Evolutionary conservation across 768 basidiomycete genomes (phyloP).

Genomic region (Gelatoporia subvermispora): DNA sequence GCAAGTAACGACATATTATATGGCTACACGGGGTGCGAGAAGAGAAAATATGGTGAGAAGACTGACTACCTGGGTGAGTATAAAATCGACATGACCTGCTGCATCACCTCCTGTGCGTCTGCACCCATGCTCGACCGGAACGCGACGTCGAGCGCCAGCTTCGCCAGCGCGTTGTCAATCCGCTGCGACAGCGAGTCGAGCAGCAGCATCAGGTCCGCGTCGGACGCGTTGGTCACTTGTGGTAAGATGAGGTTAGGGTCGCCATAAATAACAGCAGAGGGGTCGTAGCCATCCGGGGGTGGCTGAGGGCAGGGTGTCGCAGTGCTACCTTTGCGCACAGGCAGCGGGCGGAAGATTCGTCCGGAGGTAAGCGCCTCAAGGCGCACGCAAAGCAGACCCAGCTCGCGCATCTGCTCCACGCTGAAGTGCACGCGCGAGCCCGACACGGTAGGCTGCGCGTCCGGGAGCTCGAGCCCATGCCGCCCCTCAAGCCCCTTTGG

Average conservation of each 20-base stretch:
- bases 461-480: conserved; percentile 40
- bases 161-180: conserved; percentile 61
- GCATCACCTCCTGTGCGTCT: too few relatives aligned
- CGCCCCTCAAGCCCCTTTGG: conserved; percentile 71
- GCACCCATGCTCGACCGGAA: too few relatives aligned
- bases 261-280: conserved; percentile 20
- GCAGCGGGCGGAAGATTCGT: conserved; percentile 48
- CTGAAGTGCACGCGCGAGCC: conserved; percentile 59
- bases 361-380: conserved; percentile 70
- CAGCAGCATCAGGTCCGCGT: conserved; percentile 67
- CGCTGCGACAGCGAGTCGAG: conserved; percentile 72
- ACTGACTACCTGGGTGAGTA: too few relatives aligned
- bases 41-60: too few relatives aligned
- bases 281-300: conserved; percentile 9
- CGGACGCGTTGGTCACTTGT: conserved; percentile 63
- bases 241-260: conserved; percentile 67
- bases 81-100: too few relatives aligned
- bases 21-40: too few relatives aligned
- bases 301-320: conserved; percentile 19
- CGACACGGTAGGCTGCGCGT: conserved; percentile 29
- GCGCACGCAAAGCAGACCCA: conserved; percentile 71
- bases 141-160: conserved; percentile 11
- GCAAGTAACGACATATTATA: too few relatives aligned
- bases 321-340: conserved; percentile 42
- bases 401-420: conserved; percentile 67